Percentiles rank a stretch among this genome's conserved stretches.
phyloP scores from a whole-genome alignment of 169 alveolate genomes.

The Plasmodium chabaudi region DNA sequence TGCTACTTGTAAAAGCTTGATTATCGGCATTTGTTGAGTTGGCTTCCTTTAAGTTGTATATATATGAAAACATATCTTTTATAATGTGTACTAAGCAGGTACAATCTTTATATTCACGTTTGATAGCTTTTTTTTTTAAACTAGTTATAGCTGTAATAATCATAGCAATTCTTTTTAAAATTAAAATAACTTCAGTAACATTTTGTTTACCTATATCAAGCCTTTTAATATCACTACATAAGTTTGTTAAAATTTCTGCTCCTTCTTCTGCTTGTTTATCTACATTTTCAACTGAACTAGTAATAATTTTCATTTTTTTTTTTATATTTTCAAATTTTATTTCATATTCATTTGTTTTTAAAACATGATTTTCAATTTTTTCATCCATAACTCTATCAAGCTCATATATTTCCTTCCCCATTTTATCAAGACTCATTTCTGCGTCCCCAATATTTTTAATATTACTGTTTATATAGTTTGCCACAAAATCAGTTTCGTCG shows the following conservation, averaged over 20 bases:
- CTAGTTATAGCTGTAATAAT: conserved; percentile 57
- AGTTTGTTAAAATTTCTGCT: conserved; percentile 33
- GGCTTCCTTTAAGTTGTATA: conserved; percentile 21
- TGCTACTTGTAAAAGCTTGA: too few species aligned
- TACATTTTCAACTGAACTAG: conserved; percentile 17
- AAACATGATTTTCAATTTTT: conserved; percentile 33
- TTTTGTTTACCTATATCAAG: conserved; percentile 71
- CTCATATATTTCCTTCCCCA: conserved; percentile 29
- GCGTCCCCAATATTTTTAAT: conserved; percentile 37
- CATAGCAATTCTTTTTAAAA: conserved; percentile 66
- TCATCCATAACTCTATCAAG: conserved; percentile 28
- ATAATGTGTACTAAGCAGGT: conserved; percentile 25
- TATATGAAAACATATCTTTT: conserved; percentile 47
- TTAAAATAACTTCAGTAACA: conserved; percentile 63
- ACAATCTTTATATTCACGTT: conserved; percentile 62
- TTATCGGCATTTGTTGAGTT: background rate
- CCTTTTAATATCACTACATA: conserved; percentile 69
- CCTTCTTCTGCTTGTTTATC: conserved; percentile 68
- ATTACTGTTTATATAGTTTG: conserved; percentile 42
- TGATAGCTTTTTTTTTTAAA: conserved; percentile 68
- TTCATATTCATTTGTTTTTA: conserved; percentile 44
- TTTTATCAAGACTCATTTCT: conserved; percentile 32
- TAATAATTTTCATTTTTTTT: conserved; percentile 61
- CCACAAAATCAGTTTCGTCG: conserved; percentile 17
- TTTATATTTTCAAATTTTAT: conserved; percentile 19